Evolutionary conservation across 2,329 filamentous ascomycete species (phyloP).

Genomic region (Colletotrichum lupini): DNA sequence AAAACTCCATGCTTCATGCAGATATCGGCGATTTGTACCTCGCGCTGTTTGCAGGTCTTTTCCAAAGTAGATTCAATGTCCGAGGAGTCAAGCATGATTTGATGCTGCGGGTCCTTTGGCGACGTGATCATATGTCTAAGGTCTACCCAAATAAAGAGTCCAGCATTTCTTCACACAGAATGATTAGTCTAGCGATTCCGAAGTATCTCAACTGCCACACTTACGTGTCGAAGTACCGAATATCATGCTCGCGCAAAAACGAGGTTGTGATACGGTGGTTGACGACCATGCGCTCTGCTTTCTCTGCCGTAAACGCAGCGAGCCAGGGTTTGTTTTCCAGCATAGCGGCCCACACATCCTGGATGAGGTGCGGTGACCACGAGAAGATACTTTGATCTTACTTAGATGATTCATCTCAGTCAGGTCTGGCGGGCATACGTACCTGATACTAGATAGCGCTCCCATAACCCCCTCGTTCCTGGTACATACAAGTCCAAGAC

Average conservation of each 20-base stretch:
- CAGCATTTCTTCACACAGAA: slow-evolving; percentile 29
- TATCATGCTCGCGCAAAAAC: not conserved
- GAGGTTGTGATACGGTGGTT: slow-evolving; percentile 1
- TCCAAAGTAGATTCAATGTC: not conserved
- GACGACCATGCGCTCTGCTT: slow-evolving; percentile 15
- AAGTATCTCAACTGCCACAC: not conserved
- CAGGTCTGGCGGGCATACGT: not conserved
- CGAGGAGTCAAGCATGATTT: too few relatives aligned
- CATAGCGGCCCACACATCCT: slow-evolving; percentile 33
- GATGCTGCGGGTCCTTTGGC: not conserved
- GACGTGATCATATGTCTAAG: slow-evolving; percentile 18
- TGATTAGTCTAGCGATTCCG: not conserved
- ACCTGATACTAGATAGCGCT: slow-evolving; percentile 29
- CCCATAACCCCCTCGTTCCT: slow-evolving; percentile 24
- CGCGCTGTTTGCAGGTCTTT: slow-evolving; percentile 11
- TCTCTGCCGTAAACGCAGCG: slow-evolving; percentile 9
- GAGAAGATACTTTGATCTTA: slow-evolving; percentile 18
- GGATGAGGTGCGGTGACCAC: slow-evolving; percentile 27
- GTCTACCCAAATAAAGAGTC: slow-evolving; percentile 39
- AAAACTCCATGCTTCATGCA: slow-evolving; percentile 35
- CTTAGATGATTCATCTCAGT: not conserved
- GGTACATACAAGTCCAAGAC: slow-evolving; percentile 47
- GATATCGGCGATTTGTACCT: slow-evolving; percentile 22
- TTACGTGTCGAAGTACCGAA: slow-evolving; percentile 24
- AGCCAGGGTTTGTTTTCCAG: slow-evolving; percentile 11